Conservation (phyloP, 2,329 filamentous ascomycete species). For the Didymella segeticola region DNA sequence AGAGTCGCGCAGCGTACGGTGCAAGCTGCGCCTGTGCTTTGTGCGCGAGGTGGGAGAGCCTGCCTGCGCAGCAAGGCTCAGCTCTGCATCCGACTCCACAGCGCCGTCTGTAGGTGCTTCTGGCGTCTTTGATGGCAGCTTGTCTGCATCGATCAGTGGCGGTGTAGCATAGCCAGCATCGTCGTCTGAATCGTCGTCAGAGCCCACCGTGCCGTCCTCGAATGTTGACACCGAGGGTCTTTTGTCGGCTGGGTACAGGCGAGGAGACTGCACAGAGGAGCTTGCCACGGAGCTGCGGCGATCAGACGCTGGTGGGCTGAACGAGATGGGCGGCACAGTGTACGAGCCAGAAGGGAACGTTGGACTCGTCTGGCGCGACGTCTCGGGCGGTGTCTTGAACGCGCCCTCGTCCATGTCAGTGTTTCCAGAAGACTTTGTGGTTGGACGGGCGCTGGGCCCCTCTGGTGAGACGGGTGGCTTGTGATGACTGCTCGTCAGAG, state of each 20-base stretch:
- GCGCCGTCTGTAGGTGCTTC: slow-evolving; percentile 34
- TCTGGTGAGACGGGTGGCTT: slow-evolving; percentile 44
- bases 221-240: slow-evolving; percentile 44
- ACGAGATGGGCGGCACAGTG: slow-evolving; percentile 41
- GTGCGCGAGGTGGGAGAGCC: slow-evolving; percentile 62
- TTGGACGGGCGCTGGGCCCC: slow-evolving; percentile 36
- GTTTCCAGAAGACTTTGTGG: slow-evolving; percentile 47
- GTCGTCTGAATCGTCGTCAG: slow-evolving; percentile 42
- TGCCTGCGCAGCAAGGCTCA: slow-evolving; percentile 31
- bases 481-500: slow-evolving; percentile 34
- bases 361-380: slow-evolving; percentile 46
- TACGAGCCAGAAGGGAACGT: slow-evolving; percentile 38
- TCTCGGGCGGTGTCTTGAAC: slow-evolving; percentile 56
- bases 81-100: slow-evolving; percentile 40
- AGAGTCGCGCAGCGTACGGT: slow-evolving; percentile 85
- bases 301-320: slow-evolving; percentile 41
- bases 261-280: slow-evolving; percentile 45
- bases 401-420: slow-evolving; percentile 50
- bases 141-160: slow-evolving; percentile 36
- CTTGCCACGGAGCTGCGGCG: slow-evolving; percentile 42
- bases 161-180: slow-evolving; percentile 42
- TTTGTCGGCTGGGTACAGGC: slow-evolving; percentile 40
- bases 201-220: slow-evolving; percentile 37
- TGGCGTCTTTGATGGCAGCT: slow-evolving; percentile 31
- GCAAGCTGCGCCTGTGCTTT: slow-evolving; percentile 83